Percentiles rank a stretch among this genome's conserved stretches.
These are phyloP conservation scores for Mentha longifolia DNA, from an alignment of 257 asterid genomes.

Conservation along the genomic window DNA sequence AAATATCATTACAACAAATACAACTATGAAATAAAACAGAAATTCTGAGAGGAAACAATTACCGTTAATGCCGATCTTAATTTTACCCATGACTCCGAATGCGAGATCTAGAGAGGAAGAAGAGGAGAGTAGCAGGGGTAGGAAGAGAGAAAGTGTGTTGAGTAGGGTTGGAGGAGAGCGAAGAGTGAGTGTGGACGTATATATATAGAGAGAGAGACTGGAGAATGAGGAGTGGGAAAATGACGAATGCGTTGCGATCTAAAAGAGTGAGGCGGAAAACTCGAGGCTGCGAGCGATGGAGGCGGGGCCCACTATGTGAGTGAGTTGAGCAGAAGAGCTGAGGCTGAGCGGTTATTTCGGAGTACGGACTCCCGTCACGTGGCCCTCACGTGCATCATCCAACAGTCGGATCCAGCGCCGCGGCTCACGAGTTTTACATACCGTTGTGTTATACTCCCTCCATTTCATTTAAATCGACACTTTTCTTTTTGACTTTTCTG, in stretches of 20 bases:
- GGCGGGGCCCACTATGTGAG: conserved; percentile 18
- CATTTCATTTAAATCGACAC: no score
- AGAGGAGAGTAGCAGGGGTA: neutral
- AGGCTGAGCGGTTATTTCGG: conserved; percentile 36
- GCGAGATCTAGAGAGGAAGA: conserved; percentile 8
- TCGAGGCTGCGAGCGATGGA: conserved; percentile 34
- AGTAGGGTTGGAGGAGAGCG: conserved; percentile 11
- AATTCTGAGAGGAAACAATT: neutral
- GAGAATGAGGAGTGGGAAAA: neutral
- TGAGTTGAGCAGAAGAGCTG: conserved; percentile 12
- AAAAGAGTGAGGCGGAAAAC: conserved; percentile 31
- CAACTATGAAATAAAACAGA: neutral
- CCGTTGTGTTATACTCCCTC: no score
- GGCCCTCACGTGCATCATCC: conserved; percentile 12
- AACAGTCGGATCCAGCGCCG: neutral
- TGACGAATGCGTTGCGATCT: conserved; percentile 24
- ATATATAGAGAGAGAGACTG: conserved; percentile 12
- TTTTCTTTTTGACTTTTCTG: no score
- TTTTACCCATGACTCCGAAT: conserved; percentile 57
- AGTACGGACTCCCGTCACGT: conserved; percentile 19
- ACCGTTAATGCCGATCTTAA: conserved; percentile 93
- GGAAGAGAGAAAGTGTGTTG: neutral
- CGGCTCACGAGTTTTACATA: neutral
- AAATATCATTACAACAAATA: neutral
- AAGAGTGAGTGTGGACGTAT: neutral